These are phyloP conservation scores for Beauveria asiatica DNA, from an alignment of 2,329 filamentous ascomycete species.

Conservation along the genomic window DNA sequence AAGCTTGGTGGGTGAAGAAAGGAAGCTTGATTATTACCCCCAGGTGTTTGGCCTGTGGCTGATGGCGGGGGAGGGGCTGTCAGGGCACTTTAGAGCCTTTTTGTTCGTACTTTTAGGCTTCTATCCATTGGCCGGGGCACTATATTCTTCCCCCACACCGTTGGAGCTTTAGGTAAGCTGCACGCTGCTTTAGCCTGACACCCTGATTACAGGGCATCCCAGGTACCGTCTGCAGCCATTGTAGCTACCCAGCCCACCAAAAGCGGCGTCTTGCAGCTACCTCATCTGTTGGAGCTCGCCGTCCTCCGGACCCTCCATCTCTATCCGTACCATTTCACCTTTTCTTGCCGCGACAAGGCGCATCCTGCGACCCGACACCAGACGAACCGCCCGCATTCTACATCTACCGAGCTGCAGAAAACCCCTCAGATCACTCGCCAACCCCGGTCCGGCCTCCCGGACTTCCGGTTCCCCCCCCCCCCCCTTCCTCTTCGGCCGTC, in stretches of 20 bases:
- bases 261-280: background rate
- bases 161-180: background rate
- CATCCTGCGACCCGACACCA: background rate
- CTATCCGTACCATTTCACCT: background rate
- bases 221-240: no score
- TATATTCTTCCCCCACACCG: background rate
- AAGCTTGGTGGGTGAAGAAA: background rate
- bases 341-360: conserved; percentile 5
- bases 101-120: background rate
- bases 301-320: conserved; percentile 18
- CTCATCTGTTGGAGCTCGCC: conserved; percentile 25
- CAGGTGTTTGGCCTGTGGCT: background rate
- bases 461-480: background rate
- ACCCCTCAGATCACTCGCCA: background rate
- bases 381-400: background rate
- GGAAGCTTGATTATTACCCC: no score
- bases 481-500: no score
- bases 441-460: background rate
- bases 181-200: background rate
- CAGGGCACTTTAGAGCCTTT: background rate
- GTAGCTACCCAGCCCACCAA: background rate
- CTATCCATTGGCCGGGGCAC: background rate
- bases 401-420: background rate
- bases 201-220: background rate
- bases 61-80: conserved; percentile 9